Evolutionary conservation across 306 rosid species (phyloP), one percentile per base, ranked within the genome.

Genomic region (Begonia peltatifolia): DNA sequence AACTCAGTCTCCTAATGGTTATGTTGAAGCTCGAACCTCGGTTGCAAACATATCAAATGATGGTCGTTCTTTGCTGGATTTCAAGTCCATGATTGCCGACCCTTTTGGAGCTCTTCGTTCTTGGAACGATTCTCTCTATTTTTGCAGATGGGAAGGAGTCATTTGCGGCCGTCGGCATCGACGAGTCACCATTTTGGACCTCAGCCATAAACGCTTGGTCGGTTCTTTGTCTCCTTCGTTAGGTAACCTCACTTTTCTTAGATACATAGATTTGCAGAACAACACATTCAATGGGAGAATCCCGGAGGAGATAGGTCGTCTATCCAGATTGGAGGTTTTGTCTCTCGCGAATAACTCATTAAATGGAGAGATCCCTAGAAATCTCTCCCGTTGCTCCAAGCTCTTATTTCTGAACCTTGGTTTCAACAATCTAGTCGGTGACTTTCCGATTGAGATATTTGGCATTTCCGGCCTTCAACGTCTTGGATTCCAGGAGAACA

Each of bases 171-270:
- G 18, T 20, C 53, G 35, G 30, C 43, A 47, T 38, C 56, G 61
- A 1, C 72, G 96, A 74, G 94, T 87, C 0, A 53, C 66, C 16
- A 62, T 41, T 47, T 57, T 80, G 0, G 55, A 78, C 14, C 87
- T 87, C 57, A 76, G 90, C 10, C 58, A 82, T 12, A 55, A 63
- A 0, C 49, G 68, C 44, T 73, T 80, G 30, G 52, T 74, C 2
- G 96, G 96, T 10, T 52, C 68, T 14, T 20, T 87, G 2, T 69
- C 66, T 22, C 70, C 74, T 42, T 75, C 61, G 6, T 68, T 83
- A 9, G 81, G 84, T 7, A 78, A 78, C 62, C 62, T 86, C 2
- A 68, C 93, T 18, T 80, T 59, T 68, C 88, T 80, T 41, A 15
- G 15, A 9, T 59, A 75, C 23, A 84, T 87, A 9, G 64, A 69